Percentiles rank a stretch among this genome's conserved stretches.
phyloP scores from a whole-genome alignment of 805 yeast species.

The Yamadazyma takamatsuzukensis region DNA sequence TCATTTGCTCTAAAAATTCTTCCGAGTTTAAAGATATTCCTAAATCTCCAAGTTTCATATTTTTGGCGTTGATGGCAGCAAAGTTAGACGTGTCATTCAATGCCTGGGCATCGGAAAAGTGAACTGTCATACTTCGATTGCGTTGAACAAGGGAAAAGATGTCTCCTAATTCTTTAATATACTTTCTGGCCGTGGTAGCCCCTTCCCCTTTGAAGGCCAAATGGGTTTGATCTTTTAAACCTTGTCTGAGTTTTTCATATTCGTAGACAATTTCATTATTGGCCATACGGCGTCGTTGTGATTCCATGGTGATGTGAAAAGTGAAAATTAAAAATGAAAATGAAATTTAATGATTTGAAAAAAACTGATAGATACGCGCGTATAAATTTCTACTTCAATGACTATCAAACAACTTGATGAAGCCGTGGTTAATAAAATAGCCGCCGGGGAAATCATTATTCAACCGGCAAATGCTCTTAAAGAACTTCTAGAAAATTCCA shows the following conservation, averaged over 20 bases:
- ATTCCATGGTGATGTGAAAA: too few species aligned
- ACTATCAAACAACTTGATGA: conserved; percentile 48
- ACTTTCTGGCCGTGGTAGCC: conserved; percentile 4
- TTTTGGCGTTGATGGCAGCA: conserved; percentile 62
- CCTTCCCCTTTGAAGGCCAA: conserved; percentile 12
- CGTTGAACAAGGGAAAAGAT: conserved; percentile 3
- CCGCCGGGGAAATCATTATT: conserved; percentile 95
- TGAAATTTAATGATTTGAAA: too few species aligned
- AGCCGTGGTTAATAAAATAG: conserved; percentile 81
- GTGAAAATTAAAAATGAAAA: too few species aligned
- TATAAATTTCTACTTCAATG: too few species aligned
- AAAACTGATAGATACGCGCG: too few species aligned
- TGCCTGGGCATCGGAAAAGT: conserved; percentile 57
- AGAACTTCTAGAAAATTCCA: conserved; percentile 86
- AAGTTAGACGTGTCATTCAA: conserved; percentile 56
- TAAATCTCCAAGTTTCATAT: conserved; percentile 54
- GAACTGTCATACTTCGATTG: conserved; percentile 10
- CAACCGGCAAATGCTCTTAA: conserved; percentile 94
- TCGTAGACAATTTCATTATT: conserved; percentile 13
- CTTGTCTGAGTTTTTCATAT: conserved; percentile 7
- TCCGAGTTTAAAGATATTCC: conserved; percentile 47
- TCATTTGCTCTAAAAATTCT: conserved; percentile 41
- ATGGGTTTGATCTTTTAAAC: conserved; percentile 7
- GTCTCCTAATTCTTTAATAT: conserved; percentile 10
- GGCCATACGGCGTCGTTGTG: conserved; percentile 14